Percentiles rank a stretch among this genome's conserved stretches.
These are phyloP conservation scores for Kluyveromyces sp. DNA, from an alignment of 1,139 yeast genomes.

Conservation along the genomic window DNA sequence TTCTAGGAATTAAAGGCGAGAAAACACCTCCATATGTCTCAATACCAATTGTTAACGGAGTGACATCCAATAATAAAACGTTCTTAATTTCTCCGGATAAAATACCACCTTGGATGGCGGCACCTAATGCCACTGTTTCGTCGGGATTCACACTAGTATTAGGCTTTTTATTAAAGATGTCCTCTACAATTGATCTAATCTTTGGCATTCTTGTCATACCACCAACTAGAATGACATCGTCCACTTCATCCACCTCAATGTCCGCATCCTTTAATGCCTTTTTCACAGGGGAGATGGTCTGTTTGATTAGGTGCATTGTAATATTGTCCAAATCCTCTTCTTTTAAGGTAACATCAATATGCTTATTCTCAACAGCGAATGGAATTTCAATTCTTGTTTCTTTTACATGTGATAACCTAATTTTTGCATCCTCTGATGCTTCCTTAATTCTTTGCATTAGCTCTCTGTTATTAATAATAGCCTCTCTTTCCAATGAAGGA, in stretches of 20 bases:
- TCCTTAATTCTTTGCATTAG: slow-evolving; percentile 59
- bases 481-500: slow-evolving; percentile 10
- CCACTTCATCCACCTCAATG: slow-evolving; percentile 51
- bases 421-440: slow-evolving; percentile 65
- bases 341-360: slow-evolving; percentile 44
- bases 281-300: slow-evolving; percentile 58
- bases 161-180: slow-evolving; percentile 50
- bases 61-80: slow-evolving; percentile 69
- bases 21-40: slow-evolving; percentile 79
- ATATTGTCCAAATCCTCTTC: slow-evolving; percentile 58
- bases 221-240: slow-evolving; percentile 68
- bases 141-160: slow-evolving; percentile 69
- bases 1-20: slow-evolving; percentile 68
- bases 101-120: slow-evolving; percentile 78
- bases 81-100: slow-evolving; percentile 62
- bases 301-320: slow-evolving; percentile 52
- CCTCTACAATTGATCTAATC: slow-evolving; percentile 49
- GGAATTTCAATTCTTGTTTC: slow-evolving; percentile 56
- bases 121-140: slow-evolving; percentile 80
- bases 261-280: slow-evolving; percentile 67
- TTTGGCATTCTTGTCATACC: slow-evolving; percentile 87
- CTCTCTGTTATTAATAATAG: slow-evolving; percentile 15
- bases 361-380: slow-evolving; percentile 44
- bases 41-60: slow-evolving; percentile 71
- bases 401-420: slow-evolving; percentile 56